phyloP scores from a whole-genome alignment of 306 rosid species.

The Arachis hypogaea region DNA sequence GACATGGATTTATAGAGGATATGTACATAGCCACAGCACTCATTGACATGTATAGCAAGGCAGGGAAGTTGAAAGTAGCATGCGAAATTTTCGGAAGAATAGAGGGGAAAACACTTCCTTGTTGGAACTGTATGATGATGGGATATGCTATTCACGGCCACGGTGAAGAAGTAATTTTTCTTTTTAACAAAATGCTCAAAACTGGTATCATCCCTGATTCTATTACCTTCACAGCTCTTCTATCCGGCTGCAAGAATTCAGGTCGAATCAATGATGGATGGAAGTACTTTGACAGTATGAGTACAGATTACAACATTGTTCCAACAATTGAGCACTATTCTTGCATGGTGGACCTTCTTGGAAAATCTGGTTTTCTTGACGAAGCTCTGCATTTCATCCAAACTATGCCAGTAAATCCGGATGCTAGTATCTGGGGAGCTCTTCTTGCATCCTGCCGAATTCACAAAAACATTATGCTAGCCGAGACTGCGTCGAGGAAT shows the following conservation, averaged over 20 bases:
- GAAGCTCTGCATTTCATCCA: constrained; percentile 72
- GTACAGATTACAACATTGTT: constrained; percentile 48
- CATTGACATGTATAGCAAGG: constrained; percentile 65
- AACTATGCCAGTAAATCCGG: constrained; percentile 57
- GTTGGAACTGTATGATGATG: constrained; percentile 87
- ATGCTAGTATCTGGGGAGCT: constrained; percentile 74
- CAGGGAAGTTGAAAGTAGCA: constrained; percentile 58
- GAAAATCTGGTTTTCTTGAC: constrained; percentile 71
- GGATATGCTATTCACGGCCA: constrained; percentile 64
- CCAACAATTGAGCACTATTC: constrained; percentile 75
- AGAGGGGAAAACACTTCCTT: constrained; percentile 58
- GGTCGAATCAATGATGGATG: constrained; percentile 70
- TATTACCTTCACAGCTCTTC: constrained; percentile 68
- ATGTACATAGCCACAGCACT: constrained; percentile 60
- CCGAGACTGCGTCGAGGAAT: constrained; percentile 61
- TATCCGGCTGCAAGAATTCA: constrained; percentile 76
- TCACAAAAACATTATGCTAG: constrained; percentile 55
- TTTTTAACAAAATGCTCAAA: constrained; percentile 50
- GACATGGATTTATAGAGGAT: constrained; percentile 50
- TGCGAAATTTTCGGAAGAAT: constrained; percentile 54
- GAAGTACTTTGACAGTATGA: constrained; percentile 70
- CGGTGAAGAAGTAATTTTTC: constrained; percentile 57
- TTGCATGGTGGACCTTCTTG: constrained; percentile 84
- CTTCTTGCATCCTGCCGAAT: constrained; percentile 60
- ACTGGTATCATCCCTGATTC: constrained; percentile 57